Conservation (phyloP, 139 green algal species). For the Chloropicon primus region DNA sequence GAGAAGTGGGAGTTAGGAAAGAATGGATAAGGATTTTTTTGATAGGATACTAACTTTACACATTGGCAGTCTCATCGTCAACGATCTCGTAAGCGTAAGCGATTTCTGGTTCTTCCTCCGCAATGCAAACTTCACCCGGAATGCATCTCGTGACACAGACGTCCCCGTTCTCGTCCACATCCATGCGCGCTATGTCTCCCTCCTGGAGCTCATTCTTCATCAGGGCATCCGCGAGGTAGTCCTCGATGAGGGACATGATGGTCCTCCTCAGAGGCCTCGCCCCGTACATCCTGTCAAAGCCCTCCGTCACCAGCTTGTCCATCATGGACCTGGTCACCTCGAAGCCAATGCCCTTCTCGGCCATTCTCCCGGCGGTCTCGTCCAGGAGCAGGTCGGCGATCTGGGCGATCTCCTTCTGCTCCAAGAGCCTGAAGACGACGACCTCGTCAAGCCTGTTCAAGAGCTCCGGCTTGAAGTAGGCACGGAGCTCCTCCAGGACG, state of each 20-base stretch:
- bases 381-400: slow-evolving; percentile 52
- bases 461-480: slow-evolving; percentile 64
- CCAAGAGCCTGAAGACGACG: slow-evolving; percentile 66
- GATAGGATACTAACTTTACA: too few relatives aligned
- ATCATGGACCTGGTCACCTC: slow-evolving; percentile 21
- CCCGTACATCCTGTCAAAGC: slow-evolving; percentile 30
- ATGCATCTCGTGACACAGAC: not conserved
- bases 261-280: slow-evolving; percentile 28
- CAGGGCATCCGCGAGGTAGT: slow-evolving; percentile 27
- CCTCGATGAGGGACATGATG: slow-evolving; percentile 28
- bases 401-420: slow-evolving; percentile 29
- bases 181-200: slow-evolving; percentile 8
- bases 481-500: slow-evolving; percentile 68
- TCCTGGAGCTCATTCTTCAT: slow-evolving; percentile 11
- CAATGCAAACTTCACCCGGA: not conserved
- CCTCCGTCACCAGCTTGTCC: slow-evolving; percentile 18
- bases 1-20: too few relatives aligned
- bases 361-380: slow-evolving; percentile 49
- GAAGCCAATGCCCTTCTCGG: slow-evolving; percentile 42
- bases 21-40: too few relatives aligned
- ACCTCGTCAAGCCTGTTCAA: slow-evolving; percentile 77
- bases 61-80: not conserved
- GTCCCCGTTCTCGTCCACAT: slow-evolving; percentile 1
- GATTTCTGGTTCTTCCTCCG: not conserved
- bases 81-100: not conserved